phyloP scores from a whole-genome alignment of 371 early-diverging fungal genomes.

The Mucor racemosus region DNA sequence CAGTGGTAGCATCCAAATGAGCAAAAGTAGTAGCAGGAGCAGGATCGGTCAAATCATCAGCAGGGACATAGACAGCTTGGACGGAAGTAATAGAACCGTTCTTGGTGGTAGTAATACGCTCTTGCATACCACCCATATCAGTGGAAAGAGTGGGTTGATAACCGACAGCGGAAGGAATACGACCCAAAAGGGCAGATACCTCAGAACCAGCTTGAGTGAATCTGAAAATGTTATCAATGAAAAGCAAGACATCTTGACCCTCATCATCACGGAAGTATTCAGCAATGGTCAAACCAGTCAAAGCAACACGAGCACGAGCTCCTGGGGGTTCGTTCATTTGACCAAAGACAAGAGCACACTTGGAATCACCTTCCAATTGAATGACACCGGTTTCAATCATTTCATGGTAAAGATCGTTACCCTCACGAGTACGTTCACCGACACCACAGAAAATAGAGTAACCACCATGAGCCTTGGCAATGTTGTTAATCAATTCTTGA shows the following conservation, averaged over 20 bases:
- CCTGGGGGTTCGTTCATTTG: slow-evolving; percentile 99
- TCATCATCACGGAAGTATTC: slow-evolving; percentile 99
- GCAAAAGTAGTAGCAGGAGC: slow-evolving; percentile 99
- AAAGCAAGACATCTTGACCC: slow-evolving; percentile 98
- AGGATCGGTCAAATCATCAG: slow-evolving; percentile 99
- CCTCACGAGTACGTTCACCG: slow-evolving; percentile 98
- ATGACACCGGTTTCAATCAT: slow-evolving; percentile 96
- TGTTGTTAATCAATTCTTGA: slow-evolving; percentile 98
- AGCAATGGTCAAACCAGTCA: slow-evolving; percentile 97
- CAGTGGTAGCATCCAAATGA: slow-evolving; percentile 99
- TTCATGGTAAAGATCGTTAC: slow-evolving; percentile 98
- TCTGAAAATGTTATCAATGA: slow-evolving; percentile 99
- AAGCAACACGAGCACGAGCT: slow-evolving; percentile 99
- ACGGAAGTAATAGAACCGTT: slow-evolving; percentile 99
- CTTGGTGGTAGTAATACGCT: slow-evolving; percentile 99
- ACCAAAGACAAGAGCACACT: slow-evolving; percentile 96
- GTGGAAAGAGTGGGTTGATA: slow-evolving; percentile 98
- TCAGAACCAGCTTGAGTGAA: slow-evolving; percentile 94
- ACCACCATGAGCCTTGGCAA: slow-evolving; percentile 98
- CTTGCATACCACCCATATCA: slow-evolving; percentile 98
- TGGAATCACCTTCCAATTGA: slow-evolving; percentile 91
- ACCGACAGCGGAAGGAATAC: slow-evolving; percentile 99
- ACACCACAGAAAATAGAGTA: slow-evolving; percentile 98
- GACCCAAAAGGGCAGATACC: slow-evolving; percentile 96
- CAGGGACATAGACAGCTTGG: slow-evolving; percentile 98